Percentiles rank a stretch among this genome's conserved stretches.
phyloP scores from a whole-genome alignment of 257 asterid species.

The Solanum piurae region DNA sequence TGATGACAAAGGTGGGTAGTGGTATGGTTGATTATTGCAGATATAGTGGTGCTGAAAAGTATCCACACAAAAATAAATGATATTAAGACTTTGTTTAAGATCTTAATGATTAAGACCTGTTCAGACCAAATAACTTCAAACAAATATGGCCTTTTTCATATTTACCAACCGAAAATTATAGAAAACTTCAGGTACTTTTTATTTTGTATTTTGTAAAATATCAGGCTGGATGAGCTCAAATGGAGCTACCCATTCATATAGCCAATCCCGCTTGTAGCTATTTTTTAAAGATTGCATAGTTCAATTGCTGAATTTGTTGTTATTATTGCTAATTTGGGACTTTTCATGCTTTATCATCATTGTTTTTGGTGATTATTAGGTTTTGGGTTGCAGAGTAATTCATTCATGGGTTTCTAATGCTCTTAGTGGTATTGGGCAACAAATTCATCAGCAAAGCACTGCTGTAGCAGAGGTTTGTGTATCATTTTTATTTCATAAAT shows the following conservation, averaged over 20 bases:
- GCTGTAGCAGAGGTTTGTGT: conserved; percentile 46
- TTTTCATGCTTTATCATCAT: conserved; percentile 10
- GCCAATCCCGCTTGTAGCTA: neutral
- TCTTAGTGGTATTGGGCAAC: conserved; percentile 39
- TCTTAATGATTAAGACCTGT: neutral
- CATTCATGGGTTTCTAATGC: conserved; percentile 79
- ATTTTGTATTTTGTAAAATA: neutral
- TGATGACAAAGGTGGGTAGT: neutral
- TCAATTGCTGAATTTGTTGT: neutral
- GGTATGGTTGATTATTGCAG: neutral
- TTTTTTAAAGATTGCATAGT: neutral
- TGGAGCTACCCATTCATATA: neutral
- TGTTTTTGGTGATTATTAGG: conserved; percentile 66
- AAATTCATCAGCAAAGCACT: conserved; percentile 38
- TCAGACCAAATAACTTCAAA: neutral
- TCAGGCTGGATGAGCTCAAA: neutral
- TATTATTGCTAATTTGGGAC: conserved; percentile 3
- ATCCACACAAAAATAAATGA: neutral
- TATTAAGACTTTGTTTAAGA: neutral
- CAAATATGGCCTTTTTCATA: neutral
- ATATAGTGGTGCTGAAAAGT: neutral
- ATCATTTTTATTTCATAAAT: neutral
- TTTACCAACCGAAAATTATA: neutral
- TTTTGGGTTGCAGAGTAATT: conserved; percentile 70
- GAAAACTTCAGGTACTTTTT: neutral